phyloP scores from a whole-genome alignment of 495 filamentous ascomycete species.

The Penicillium silybi region DNA sequence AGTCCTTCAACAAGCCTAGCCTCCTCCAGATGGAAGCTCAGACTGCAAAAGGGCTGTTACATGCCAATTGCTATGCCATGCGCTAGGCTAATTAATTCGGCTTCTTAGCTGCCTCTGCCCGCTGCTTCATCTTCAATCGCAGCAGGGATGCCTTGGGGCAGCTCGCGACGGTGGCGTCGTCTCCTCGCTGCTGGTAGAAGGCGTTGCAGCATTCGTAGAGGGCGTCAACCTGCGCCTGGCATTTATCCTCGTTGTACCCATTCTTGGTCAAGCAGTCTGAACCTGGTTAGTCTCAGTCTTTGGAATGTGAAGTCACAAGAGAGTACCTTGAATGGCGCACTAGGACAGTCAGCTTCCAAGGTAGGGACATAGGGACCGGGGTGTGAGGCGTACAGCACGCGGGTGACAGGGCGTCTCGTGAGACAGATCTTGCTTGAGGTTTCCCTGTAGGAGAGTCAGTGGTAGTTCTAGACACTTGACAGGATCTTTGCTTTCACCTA shows the following conservation, averaged over 20 bases:
- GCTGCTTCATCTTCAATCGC: constrained; percentile 83
- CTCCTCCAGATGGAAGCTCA: constrained; percentile 50
- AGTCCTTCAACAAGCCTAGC: constrained; percentile 67
- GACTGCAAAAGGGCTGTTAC: constrained; percentile 50
- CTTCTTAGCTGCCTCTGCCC: constrained; percentile 42
- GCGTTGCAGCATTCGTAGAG: constrained; percentile 91
- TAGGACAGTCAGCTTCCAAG: constrained; percentile 23
- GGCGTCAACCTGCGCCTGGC: constrained; percentile 75
- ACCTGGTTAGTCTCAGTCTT: constrained; percentile 5
- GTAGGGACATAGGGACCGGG: not conserved
- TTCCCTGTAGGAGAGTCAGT: constrained; percentile 30
- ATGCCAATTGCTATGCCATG: constrained; percentile 19
- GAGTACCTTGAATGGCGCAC: constrained; percentile 85
- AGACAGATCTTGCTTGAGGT: constrained; percentile 65
- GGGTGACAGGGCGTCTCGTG: constrained; percentile 83
- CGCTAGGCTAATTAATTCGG: not conserved
- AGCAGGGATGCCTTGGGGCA: constrained; percentile 82
- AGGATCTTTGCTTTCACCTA: constrained; percentile 17
- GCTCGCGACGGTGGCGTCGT: constrained; percentile 69
- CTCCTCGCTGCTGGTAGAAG: constrained; percentile 80
- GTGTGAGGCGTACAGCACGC: constrained; percentile 63
- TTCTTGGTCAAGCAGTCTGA: constrained; percentile 79
- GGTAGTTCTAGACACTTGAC: not conserved
- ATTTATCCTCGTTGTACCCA: constrained; percentile 84
- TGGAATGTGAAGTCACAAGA: not conserved